Conservation (phyloP, 805 yeast genomes). For the Candida qinlingensis region DNA sequence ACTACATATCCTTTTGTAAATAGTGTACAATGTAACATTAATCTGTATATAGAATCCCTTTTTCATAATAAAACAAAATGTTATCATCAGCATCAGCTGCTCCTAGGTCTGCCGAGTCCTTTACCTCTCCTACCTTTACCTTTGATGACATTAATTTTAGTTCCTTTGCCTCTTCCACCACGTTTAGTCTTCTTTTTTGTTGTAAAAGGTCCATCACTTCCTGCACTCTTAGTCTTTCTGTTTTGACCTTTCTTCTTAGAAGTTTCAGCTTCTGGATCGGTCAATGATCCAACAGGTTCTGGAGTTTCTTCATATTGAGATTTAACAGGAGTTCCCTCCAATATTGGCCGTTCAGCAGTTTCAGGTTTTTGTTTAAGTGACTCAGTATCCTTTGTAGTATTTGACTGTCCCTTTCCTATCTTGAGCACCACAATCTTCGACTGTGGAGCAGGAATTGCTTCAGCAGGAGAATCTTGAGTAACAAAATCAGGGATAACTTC, state of each 20-base stretch:
- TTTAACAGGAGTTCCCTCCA: no score
- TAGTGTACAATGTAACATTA: background rate
- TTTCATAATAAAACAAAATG: no score
- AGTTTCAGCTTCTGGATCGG: background rate
- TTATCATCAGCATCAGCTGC: background rate
- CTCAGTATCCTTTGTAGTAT: background rate
- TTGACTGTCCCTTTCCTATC: background rate
- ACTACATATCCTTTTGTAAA: background rate
- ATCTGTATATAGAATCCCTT: no score
- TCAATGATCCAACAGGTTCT: no score
- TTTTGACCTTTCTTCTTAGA: background rate
- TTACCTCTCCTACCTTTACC: background rate
- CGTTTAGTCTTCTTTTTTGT: slow-evolving; percentile 5
- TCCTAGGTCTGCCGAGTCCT: background rate
- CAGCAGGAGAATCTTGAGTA: no score
- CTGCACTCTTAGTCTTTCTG: background rate
- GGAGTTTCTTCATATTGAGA: no score
- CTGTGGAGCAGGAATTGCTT: no score
- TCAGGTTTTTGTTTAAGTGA: no score
- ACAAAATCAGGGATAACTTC: no score
- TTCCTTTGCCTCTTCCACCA: background rate
- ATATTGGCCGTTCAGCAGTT: no score
- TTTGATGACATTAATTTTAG: background rate
- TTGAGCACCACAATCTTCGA: background rate
- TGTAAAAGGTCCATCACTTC: background rate